Conservation (phyloP, 108 stramenopile species). For the Pseudonitzschia multistriata region DNA sequence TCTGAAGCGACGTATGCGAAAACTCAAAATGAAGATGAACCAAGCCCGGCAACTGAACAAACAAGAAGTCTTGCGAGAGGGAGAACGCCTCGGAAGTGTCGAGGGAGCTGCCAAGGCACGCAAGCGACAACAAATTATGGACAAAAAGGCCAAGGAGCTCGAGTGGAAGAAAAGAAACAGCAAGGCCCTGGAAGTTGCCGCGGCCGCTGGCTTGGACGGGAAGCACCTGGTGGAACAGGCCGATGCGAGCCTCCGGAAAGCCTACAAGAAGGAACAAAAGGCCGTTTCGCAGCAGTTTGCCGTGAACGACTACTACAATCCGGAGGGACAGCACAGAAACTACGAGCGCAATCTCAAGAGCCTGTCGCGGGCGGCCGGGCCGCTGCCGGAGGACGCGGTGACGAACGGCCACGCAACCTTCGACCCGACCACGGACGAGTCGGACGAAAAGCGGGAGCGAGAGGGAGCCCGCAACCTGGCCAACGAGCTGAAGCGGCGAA, state of each 20-base stretch:
- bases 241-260: slow-evolving; percentile 35
- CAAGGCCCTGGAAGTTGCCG: slow-evolving; percentile 34
- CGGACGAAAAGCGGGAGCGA: slow-evolving; percentile 43
- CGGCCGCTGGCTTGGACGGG: slow-evolving; percentile 29
- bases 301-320: slow-evolving; percentile 75
- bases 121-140: slow-evolving; percentile 50
- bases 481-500: slow-evolving; percentile 76
- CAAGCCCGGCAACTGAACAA: slow-evolving; percentile 84
- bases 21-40: slow-evolving; percentile 83
- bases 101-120: slow-evolving; percentile 64
- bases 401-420: slow-evolving; percentile 42
- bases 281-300: slow-evolving; percentile 22
- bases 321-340: slow-evolving; percentile 77
- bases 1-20: slow-evolving; percentile 65
- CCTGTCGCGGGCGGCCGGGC: slow-evolving; percentile 25
- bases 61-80: slow-evolving; percentile 73
- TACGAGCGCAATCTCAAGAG: slow-evolving; percentile 79
- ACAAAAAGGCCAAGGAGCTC: slow-evolving; percentile 44
- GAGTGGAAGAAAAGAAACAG: slow-evolving; percentile 44
- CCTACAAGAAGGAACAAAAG: slow-evolving; percentile 37
- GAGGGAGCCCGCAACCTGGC: slow-evolving; percentile 78
- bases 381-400: not conserved
- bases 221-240: slow-evolving; percentile 49
- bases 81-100: slow-evolving; percentile 66
- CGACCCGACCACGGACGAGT: slow-evolving; percentile 51